A percentile compares a stretch with the other conserved stretches of the same genome.
Evolutionary conservation across 495 filamentous ascomycete genomes (phyloP).

Genomic region (Tirmania nivea): DNA sequence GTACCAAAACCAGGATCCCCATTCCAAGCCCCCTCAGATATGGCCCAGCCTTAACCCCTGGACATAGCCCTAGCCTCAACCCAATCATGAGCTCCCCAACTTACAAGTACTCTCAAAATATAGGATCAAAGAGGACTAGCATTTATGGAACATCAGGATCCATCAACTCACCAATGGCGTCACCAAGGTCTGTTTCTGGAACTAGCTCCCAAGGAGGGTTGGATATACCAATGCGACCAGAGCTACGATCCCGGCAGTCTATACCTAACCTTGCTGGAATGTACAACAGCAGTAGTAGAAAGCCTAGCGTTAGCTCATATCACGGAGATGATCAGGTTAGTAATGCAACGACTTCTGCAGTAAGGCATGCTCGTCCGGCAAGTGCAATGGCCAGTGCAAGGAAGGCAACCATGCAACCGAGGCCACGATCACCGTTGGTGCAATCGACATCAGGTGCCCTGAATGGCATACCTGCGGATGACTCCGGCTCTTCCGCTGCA

Average conservation of each 20-base stretch:
- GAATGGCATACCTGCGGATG: no score
- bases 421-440: neutral
- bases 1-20: constrained; percentile 13
- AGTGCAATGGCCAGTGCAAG: constrained; percentile 9
- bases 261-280: neutral
- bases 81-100: neutral
- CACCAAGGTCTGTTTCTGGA: neutral
- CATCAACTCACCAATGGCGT: neutral
- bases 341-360: neutral
- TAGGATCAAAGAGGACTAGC: neutral
- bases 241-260: neutral
- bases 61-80: neutral
- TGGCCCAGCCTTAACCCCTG: constrained; percentile 4
- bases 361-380: constrained; percentile 8
- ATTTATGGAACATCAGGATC: neutral
- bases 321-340: neutral
- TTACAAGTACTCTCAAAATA: neutral
- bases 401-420: neutral
- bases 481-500: no score
- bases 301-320: neutral
- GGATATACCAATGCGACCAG: neutral
- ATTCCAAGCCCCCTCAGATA: constrained; percentile 13
- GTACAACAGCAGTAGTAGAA: neutral
- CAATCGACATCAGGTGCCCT: no score
- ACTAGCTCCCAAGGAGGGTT: neutral